phyloP scores from a whole-genome alignment of 192 early-diverging fungal species.

The Backusella macrospora region DNA sequence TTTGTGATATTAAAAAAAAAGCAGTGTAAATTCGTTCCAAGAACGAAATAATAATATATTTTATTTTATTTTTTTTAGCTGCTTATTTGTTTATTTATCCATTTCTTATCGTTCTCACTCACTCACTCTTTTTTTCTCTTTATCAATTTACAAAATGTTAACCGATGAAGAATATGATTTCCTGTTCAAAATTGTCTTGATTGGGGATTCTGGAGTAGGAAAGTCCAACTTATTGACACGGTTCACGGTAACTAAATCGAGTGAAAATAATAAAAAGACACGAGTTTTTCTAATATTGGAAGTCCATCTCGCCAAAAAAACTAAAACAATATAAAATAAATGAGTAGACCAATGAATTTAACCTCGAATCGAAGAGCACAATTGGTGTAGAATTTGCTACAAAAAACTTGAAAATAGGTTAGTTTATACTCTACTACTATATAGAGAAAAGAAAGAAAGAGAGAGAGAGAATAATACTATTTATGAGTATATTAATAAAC shows the following conservation, averaged over 20 bases:
- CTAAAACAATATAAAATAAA: background rate
- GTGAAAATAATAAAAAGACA: background rate
- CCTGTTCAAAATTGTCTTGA: slow-evolving; percentile 65
- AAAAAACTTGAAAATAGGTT: slow-evolving; percentile 44
- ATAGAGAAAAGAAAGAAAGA: background rate
- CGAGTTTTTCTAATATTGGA: slow-evolving; percentile 12
- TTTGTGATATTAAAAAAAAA: background rate
- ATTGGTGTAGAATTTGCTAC: slow-evolving; percentile 54
- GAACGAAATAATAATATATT: background rate
- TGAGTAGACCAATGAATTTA: slow-evolving; percentile 35
- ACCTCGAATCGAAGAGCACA: slow-evolving; percentile 50
- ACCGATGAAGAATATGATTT: slow-evolving; percentile 56
- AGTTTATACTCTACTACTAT: too few species aligned
- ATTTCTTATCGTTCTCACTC: background rate
- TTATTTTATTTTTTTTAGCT: background rate
- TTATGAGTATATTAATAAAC: too few species aligned
- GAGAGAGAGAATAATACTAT: too few species aligned
- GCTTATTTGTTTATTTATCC: background rate
- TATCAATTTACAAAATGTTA: slow-evolving; percentile 27
- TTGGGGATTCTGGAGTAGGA: slow-evolving; percentile 58
- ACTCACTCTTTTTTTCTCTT: background rate
- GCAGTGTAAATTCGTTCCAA: background rate
- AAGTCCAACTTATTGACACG: slow-evolving; percentile 53
- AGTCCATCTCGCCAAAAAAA: background rate
- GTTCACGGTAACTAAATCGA: slow-evolving; percentile 40